Percentiles rank a stretch among this genome's conserved stretches.
Evolutionary conservation across 2,329 filamentous ascomycete species (phyloP).

Genomic region (Penicillium crustosum): DNA sequence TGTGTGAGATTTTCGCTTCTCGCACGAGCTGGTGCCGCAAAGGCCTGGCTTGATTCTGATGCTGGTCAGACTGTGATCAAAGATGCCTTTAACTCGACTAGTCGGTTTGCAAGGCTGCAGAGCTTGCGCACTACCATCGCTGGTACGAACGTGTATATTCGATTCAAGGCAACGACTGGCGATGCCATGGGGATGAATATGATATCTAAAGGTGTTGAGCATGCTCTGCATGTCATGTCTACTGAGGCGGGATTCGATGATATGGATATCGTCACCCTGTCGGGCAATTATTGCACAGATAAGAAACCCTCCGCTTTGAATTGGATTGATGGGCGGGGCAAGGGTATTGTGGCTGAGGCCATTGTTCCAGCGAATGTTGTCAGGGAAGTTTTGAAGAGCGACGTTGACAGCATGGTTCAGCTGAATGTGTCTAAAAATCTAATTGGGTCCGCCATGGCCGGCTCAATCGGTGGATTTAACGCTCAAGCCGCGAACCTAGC

Average conservation of each 20-base stretch:
- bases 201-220: neutral
- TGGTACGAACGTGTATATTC: neutral
- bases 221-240: neutral
- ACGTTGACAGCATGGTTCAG: neutral
- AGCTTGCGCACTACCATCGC: neutral
- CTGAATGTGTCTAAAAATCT: neutral
- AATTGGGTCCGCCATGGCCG: neutral
- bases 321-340: neutral
- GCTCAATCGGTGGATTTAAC: neutral
- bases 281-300: neutral
- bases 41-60: neutral
- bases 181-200: neutral
- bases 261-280: neutral
- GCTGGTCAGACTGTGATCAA: neutral
- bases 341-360: neutral
- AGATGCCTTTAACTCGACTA: neutral
- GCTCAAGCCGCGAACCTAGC: neutral
- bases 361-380: neutral
- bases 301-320: neutral
- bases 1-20: neutral
- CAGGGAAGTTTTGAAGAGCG: neutral
- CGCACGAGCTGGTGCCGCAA: neutral
- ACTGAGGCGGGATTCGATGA: neutral
- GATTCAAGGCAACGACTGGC: neutral
- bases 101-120: rapidly evolving